phyloP scores from a whole-genome alignment of 805 yeast species.

The Candida sakaeoensis region DNA sequence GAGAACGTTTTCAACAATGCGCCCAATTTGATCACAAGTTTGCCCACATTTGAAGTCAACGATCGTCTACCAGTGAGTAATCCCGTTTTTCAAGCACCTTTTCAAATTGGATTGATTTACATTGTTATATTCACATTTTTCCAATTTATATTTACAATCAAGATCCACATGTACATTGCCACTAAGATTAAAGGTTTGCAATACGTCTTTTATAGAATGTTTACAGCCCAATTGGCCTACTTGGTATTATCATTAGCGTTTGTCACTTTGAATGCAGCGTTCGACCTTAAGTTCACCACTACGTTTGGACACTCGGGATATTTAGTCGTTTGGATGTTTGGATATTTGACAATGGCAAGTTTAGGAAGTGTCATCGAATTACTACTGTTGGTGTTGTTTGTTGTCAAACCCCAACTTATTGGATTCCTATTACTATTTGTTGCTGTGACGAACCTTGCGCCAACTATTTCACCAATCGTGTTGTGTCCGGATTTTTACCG shows the following conservation, averaged over 20 bases:
- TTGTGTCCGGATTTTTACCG: constrained; percentile 25
- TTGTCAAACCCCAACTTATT: constrained; percentile 23
- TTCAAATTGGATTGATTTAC: constrained; percentile 31
- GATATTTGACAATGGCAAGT: constrained; percentile 26
- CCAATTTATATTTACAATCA: constrained; percentile 26
- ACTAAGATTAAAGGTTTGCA: constrained; percentile 22
- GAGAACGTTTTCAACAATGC: constrained; percentile 11
- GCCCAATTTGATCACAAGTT: constrained; percentile 21
- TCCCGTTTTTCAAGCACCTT: constrained; percentile 26
- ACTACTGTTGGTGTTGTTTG: constrained; percentile 19
- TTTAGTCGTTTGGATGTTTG: constrained; percentile 30
- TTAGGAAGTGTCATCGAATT: constrained; percentile 29
- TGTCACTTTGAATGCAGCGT: constrained; percentile 27
- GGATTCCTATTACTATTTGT: constrained; percentile 25
- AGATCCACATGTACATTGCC: constrained; percentile 25
- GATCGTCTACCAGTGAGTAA: constrained; percentile 24
- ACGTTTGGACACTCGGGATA: constrained; percentile 32
- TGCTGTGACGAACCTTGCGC: constrained; percentile 28
- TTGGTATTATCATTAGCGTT: constrained; percentile 24
- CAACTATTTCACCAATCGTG: constrained; percentile 26
- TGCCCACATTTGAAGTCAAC: constrained; percentile 20
- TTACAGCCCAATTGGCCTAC: constrained; percentile 27
- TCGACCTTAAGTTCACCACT: constrained; percentile 16
- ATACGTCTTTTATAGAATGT: constrained; percentile 21
- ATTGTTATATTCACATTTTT: constrained; percentile 31